Evolutionary conservation across 768 basidiomycete species (phyloP).

Genomic region (Pleurotus ostreatus): DNA sequence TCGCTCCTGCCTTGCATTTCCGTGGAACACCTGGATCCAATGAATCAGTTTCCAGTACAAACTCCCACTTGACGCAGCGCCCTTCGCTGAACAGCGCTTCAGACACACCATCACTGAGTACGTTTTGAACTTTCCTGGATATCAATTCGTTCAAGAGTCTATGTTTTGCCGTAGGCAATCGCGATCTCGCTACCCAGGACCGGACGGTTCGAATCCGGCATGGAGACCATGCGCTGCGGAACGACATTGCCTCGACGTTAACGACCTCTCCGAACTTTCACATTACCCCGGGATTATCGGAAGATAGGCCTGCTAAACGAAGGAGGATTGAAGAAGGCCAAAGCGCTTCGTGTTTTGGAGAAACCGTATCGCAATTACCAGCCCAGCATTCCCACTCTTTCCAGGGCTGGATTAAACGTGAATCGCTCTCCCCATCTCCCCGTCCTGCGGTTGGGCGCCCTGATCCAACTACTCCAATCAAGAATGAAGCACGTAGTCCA

Average conservation of each 20-base stretch:
- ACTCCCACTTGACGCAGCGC: neutral
- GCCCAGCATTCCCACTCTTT: neutral
- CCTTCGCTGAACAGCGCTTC: neutral
- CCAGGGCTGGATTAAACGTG: neutral
- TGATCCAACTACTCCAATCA: neutral
- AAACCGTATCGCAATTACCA: neutral
- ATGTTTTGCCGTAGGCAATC: neutral
- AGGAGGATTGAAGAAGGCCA: neutral
- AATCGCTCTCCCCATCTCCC: neutral
- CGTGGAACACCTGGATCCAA: too few relatives aligned
- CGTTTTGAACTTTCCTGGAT: too few relatives aligned
- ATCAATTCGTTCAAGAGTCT: neutral
- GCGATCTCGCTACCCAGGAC: neutral
- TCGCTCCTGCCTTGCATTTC: too few relatives aligned
- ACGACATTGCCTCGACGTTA: neutral
- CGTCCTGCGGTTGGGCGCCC: neutral
- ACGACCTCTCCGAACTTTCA: neutral
- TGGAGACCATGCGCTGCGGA: neutral
- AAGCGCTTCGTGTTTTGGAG: neutral
- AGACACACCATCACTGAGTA: too few relatives aligned
- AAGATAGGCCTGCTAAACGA: neutral
- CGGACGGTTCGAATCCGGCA: neutral
- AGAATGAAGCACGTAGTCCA: slow-evolving; percentile 3
- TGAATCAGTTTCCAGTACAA: too few relatives aligned
- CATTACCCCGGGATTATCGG: neutral